Evolutionary conservation across 768 basidiomycete genomes (phyloP).

Genomic region (Aureoboletus auriporus): DNA sequence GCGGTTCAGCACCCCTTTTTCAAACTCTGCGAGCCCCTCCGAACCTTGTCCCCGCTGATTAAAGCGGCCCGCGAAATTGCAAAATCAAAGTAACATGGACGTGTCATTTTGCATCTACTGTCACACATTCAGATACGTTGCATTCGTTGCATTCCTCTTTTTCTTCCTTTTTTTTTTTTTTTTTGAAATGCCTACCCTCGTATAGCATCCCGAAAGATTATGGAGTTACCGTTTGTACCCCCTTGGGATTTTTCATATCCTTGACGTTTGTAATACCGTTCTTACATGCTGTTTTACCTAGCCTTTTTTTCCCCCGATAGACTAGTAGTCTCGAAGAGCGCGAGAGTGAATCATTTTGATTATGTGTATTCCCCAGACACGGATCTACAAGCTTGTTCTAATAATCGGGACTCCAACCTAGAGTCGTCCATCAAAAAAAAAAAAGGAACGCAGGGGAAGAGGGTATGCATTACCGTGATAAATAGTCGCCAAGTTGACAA

Average conservation of each 20-base stretch:
- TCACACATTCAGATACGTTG: conserved; percentile 11
- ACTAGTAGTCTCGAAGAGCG: conserved; percentile 19
- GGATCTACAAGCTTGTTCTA: conserved; percentile 6
- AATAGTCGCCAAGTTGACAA: conserved; percentile 71
- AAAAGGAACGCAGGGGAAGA: no score
- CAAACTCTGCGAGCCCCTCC: conserved; percentile 79
- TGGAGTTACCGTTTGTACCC: conserved; percentile 13
- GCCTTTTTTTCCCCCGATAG: conserved; percentile 18
- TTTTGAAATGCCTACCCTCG: conserved; percentile 11
- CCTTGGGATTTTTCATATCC: conserved; percentile 21
- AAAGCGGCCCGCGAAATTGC: conserved; percentile 88
- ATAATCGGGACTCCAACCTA: conserved; percentile 44
- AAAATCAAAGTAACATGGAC: conserved; percentile 43
- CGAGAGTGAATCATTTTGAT: conserved; percentile 6
- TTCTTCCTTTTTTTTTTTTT: conserved; percentile 10
- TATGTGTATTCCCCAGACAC: conserved; percentile 5
- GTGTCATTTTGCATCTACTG: conserved; percentile 16
- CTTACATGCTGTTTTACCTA: conserved; percentile 15
- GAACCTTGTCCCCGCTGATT: conserved; percentile 84
- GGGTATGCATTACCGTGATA: no score
- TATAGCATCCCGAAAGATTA: conserved; percentile 8
- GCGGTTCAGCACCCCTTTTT: conserved; percentile 76
- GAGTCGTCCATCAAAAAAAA: neutral
- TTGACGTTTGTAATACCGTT: conserved; percentile 29
- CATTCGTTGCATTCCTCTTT: conserved; percentile 9